Evolutionary conservation across 2,329 filamentous ascomycete species (phyloP), one percentile per base, ranked within the genome.

Genomic region (Trichoderma harzianum): DNA sequence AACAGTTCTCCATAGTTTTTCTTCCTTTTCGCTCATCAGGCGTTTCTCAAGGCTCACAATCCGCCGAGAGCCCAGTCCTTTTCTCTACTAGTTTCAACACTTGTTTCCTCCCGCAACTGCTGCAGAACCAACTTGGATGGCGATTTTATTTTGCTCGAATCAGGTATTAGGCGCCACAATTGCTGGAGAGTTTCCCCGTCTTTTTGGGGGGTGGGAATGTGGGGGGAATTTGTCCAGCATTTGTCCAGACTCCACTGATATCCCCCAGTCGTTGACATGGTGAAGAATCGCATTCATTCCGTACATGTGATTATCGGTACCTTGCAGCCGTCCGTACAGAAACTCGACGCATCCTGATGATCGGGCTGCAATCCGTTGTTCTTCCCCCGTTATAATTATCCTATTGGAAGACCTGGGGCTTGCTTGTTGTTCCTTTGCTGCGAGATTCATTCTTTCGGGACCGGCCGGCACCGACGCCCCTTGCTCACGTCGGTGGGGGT

Each of bases 401-500:
- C 47, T 53, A 14, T 53, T 53, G 47, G 47, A 24, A 24, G 47
- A 43, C 2, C 11, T 3, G n/a, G 21, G 21, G 4, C 10, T 12
- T 32, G 28, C 28, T 32, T 58, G 10, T 21, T 32, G 11, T 30
- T 57, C 8, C 32, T 21, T 21, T 51, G 28, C 64, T 18, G 7
- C 21, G 34, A 30, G 28, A 24, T 26, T 18, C 55, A 2, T 36
- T 14, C 55, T 43, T 43, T 26, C 39, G 57, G 39, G 24, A 21
- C 28, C 55, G 55, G 34, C 39, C 18, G 24, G 26, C 18, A 28
- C 16, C n/a, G 18, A 32, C 53, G 21, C 55, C 53, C 66, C 55
- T 69, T 69, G 66, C 34, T 61, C 21, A 16, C n/a, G 39, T 69
- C 66, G 66, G 66, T 61, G 66, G 66, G 66, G 66, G 66, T 67